These are phyloP conservation scores for Cystobasidium tubakii DNA, from an alignment of 768 basidiomycete genomes.

Conservation along the genomic window DNA sequence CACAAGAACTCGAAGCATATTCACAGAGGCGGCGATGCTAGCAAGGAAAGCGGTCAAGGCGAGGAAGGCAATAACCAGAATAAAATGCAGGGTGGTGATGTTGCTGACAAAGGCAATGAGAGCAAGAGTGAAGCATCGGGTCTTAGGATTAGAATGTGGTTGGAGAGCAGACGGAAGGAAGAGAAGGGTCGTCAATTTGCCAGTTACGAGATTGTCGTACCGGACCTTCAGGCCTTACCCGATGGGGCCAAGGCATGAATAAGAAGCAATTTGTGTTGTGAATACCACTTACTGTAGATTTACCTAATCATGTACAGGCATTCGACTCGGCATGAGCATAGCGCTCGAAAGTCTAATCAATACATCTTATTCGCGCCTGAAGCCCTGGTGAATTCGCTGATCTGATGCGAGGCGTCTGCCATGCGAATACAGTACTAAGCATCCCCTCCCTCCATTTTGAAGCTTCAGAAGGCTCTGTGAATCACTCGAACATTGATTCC, in stretches of 20 bases:
- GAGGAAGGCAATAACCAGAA: conserved; percentile 5
- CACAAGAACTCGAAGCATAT: conserved; percentile 31
- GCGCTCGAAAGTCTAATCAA: too few species aligned
- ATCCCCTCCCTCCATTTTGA: too few species aligned
- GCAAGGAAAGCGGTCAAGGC: neutral
- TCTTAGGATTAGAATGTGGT: conserved; percentile 36
- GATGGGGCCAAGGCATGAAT: neutral
- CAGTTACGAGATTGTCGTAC: conserved; percentile 21
- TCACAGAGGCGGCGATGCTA: neutral
- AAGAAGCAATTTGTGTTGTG: neutral
- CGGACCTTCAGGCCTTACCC: conserved; percentile 7
- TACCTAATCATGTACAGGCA: neutral
- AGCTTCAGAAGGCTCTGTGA: too few species aligned
- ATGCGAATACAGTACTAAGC: too few species aligned
- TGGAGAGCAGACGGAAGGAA: conserved; percentile 36
- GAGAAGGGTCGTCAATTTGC: conserved; percentile 36
- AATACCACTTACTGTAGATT: too few species aligned
- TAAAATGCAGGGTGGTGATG: conserved; percentile 1
- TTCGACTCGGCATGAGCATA: too few species aligned
- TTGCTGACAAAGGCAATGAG: neutral
- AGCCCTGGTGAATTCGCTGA: too few species aligned
- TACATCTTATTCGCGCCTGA: too few species aligned
- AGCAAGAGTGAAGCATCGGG: conserved; percentile 3
- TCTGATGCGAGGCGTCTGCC: too few species aligned
- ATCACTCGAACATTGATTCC: too few species aligned